These are phyloP conservation scores for Bruguiera parviflora DNA, from an alignment of 345 rosid genomes.

Conservation along the genomic window DNA sequence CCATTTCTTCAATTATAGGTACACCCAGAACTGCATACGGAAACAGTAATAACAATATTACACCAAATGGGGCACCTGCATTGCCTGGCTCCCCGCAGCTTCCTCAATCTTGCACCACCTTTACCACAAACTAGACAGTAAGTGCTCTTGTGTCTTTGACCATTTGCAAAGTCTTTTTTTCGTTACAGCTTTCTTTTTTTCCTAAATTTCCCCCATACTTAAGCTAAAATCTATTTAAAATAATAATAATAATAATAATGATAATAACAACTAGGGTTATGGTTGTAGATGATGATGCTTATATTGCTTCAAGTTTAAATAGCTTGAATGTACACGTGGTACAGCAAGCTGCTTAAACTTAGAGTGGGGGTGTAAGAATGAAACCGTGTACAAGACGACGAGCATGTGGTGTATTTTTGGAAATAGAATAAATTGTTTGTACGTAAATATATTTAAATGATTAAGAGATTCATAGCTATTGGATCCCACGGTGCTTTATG, in stretches of 20 bases:
- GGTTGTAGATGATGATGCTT: background rate
- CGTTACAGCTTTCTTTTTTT: background rate
- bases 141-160: background rate
- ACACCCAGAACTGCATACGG: conserved; percentile 24
- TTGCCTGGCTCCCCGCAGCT: conserved; percentile 67
- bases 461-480: background rate
- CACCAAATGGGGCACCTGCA: conserved; percentile 27
- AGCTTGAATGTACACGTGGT: background rate
- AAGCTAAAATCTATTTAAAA: background rate
- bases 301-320: background rate
- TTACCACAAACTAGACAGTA: conserved; percentile 49
- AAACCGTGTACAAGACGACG: conserved; percentile 2
- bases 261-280: background rate
- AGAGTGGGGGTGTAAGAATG: conserved; percentile 20
- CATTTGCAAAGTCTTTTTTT: background rate
- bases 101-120: conserved; percentile 95
- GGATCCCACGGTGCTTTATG: too few relatives aligned
- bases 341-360: conserved; percentile 14
- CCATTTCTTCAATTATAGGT: conserved; percentile 57
- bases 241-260: background rate
- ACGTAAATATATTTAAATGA: background rate
- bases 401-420: conserved; percentile 9
- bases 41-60: conserved; percentile 2
- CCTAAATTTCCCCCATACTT: background rate
- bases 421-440: conserved; percentile 1